Base-by-base conservation (phyloP, 108 stramenopile genomes). In the Fragilaria crotonensis region DNA sequence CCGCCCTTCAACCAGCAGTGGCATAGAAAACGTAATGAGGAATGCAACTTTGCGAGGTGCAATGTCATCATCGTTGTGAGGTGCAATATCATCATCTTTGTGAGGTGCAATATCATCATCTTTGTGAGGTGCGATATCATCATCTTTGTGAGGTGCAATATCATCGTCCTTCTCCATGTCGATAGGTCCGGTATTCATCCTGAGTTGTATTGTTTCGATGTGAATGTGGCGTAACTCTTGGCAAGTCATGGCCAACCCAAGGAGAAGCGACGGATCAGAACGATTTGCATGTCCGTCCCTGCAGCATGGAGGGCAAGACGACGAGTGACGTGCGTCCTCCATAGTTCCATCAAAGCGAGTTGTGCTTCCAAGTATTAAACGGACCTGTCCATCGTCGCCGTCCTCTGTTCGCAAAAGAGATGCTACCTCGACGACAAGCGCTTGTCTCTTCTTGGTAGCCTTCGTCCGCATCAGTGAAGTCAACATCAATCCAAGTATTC, bases 21-120 rank as follows among this genome's bases (percentile, higher is more conserved):
- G 83, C n/a, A 80, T 29, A 3, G 73, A 52, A 57, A 84, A 65
- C 31, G 79, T 79, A 1, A 84, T 60, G 14, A 76, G 25, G 11
- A 84, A 20, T 26, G 77, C 64, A 18, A 67, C 82, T 28, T 44
- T 28, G 4, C 33, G 22, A 7, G 30, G 49, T 5, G 7, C 58
- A 17, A 32, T 32, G 45, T 30, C 21, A n/a, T 56, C 29, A 48
- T 5, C 11, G 5, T 19, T 21, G 45, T 47, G 7, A 25, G 30
- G 18, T 30, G 11, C 54, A 19, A 32, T 17, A 14, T 27, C 32
- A 25, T 55, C 47, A 18, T 17, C 23, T 31, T 32, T 1, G 46
- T 2, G 44, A 7, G 21, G 23, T 65, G 18, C 0, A 19, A 30
- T 30, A 49, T 48, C 33, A 54, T 23, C 45, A 45, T 52, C n/a